Percentiles rank a stretch among this genome's conserved stretches.
Conservation (phyloP, 108 stramenopile genomes). For the Epipyxis sp. region DNA sequence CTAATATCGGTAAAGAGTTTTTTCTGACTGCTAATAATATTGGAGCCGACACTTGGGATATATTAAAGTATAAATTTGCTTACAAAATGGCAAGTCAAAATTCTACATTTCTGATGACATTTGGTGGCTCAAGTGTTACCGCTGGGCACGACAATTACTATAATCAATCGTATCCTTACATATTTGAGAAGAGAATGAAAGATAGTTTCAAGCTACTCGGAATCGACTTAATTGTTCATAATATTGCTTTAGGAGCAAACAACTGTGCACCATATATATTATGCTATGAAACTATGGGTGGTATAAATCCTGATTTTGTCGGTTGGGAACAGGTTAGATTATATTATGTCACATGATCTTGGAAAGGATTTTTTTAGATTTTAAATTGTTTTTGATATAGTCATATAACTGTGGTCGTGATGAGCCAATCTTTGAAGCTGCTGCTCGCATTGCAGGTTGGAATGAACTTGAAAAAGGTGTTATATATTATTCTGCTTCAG, state of each 20-base stretch:
- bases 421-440: conserved; percentile 1
- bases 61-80: conserved; percentile 10
- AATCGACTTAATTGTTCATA: conserved; percentile 22
- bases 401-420: conserved; percentile 32
- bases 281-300: conserved; percentile 34
- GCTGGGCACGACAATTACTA: conserved; percentile 30
- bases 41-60: not conserved
- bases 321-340: conserved; percentile 1
- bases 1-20: not conserved
- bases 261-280: conserved; percentile 16
- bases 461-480: not conserved
- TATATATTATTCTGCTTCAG: conserved; percentile 30
- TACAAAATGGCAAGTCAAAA: conserved; percentile 4
- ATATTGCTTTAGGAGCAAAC: conserved; percentile 26
- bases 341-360: not conserved
- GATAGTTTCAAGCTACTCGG: not conserved
- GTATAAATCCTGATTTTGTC: conserved; percentile 6
- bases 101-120: conserved; percentile 19
- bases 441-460: not conserved
- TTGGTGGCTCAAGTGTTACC: conserved; percentile 27
- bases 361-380: not conserved
- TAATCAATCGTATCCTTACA: conserved; percentile 18
- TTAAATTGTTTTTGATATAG: not conserved
- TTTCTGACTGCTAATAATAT: conserved; percentile 18
- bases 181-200: conserved; percentile 2